Base-by-base conservation (phyloP, 2,329 filamentous ascomycete species). In the Ilyonectria destructans region DNA sequence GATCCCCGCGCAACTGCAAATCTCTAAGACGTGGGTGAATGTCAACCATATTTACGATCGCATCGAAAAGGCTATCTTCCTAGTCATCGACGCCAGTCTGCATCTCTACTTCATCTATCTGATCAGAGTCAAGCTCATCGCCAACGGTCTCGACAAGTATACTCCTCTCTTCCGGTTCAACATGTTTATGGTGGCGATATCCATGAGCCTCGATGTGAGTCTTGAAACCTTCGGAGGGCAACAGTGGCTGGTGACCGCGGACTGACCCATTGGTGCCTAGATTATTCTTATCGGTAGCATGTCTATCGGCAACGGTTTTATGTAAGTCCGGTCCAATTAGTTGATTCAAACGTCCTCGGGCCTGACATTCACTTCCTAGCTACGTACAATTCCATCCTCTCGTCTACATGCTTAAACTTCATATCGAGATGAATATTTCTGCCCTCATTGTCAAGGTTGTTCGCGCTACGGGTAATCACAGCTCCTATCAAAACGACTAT, bases 71-170 rank as follows among this genome's bases (percentile, higher is more conserved):
- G 64, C 46, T 6, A 40, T 67, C 23, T 67, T 67, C 46, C 19
- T 67, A 37, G 31, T 67, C 6, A 52, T 67, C 15, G 64, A 67
- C 19, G 64, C 64, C n/a, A 58, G 64, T 31, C 46, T 67, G 23
- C 91, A 92, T 79, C 87, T 87, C 0, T 93, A 93, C 80, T 82
- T 87, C 49, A 89, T 91, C 9, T 85, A 87, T 74, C 87, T 88
- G 60, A 83, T 89, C 21, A 68, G 86, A 43, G 86, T 93, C 6
- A 87, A 90, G 74, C 91, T 94, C 72, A 96, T 96, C 77, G 94
- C 94, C 1, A 84, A 85, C 64, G 88, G 87, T 58, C 84, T 97
- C 75, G 21, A 23, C 21, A 23, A 23, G 21, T 23, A 23, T 23
- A 23, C 21, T 23, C 21, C 21, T 23, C 21, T 23, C 21, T 23